Evolutionary conservation across 2,329 filamentous ascomycete species (phyloP).

Genomic region (Ceratocystis albifundus): DNA sequence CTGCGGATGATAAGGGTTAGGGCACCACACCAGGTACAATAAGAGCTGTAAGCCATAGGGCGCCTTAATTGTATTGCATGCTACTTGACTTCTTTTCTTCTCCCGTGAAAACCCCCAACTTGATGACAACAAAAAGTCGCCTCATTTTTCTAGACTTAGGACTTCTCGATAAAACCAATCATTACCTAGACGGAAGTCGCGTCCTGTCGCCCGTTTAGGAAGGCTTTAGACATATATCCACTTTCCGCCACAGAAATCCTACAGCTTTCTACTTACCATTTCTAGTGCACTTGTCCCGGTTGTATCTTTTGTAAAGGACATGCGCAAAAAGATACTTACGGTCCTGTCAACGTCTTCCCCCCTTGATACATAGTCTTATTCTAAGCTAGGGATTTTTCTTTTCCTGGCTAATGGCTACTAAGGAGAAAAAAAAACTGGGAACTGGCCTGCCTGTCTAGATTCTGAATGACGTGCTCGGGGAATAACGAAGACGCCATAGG

Average conservation of each 20-base stretch:
- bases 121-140: background rate
- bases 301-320: background rate
- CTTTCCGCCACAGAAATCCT: background rate
- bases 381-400: background rate
- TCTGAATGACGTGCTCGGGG: constrained; percentile 31
- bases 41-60: background rate
- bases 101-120: too few species aligned
- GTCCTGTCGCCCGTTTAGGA: constrained; percentile 1
- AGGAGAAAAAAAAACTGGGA: constrained; percentile 18
- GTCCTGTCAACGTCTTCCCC: background rate
- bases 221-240: background rate
- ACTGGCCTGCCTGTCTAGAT: constrained; percentile 23
- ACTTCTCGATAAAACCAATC: too few species aligned
- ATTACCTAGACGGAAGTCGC: too few species aligned
- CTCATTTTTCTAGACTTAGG: background rate
- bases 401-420: background rate
- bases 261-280: background rate
- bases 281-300: background rate
- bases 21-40: too few species aligned
- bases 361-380: too few species aligned
- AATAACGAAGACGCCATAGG: constrained; percentile 24
- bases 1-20: too few species aligned
- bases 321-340: background rate
- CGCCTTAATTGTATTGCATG: background rate
- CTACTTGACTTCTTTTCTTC: background rate